phyloP scores from a whole-genome alignment of 345 rosid species.

The Hibiscus mutabilis region DNA sequence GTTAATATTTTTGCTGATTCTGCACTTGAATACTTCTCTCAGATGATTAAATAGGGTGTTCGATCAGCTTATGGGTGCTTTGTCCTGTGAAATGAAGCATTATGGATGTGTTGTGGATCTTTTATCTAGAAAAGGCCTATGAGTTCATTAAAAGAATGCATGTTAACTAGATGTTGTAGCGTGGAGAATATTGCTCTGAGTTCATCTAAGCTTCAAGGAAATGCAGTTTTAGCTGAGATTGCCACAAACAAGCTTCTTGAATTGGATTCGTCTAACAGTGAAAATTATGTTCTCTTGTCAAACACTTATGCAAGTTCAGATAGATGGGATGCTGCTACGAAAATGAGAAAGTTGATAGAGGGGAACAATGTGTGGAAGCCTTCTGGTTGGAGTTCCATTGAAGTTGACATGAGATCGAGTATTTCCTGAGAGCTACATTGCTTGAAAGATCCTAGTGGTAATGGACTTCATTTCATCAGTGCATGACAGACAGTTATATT shows the following conservation, averaged over 20 bases:
- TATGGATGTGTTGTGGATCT: slow-evolving; percentile 39
- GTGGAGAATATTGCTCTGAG: slow-evolving; percentile 65
- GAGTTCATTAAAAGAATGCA: slow-evolving; percentile 46
- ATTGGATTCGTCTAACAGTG: slow-evolving; percentile 51
- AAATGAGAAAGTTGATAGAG: slow-evolving; percentile 40
- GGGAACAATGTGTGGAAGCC: slow-evolving; percentile 20
- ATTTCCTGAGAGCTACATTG: neutral
- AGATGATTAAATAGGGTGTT: slow-evolving; percentile 35
- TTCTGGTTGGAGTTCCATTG: slow-evolving; percentile 5
- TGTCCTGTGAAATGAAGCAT: neutral
- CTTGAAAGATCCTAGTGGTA: neutral
- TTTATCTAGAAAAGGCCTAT: slow-evolving; percentile 47
- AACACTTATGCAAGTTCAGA: slow-evolving; percentile 45
- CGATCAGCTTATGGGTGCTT: slow-evolving; percentile 44
- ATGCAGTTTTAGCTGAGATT: slow-evolving; percentile 43
- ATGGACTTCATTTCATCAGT: neutral
- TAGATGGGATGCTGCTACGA: slow-evolving; percentile 52
- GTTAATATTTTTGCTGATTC: slow-evolving; percentile 49
- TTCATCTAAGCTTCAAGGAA: slow-evolving; percentile 54
- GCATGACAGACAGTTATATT: neutral
- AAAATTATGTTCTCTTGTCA: slow-evolving; percentile 58
- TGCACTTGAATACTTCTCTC: slow-evolving; percentile 35
- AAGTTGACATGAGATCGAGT: neutral
- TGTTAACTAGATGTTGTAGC: slow-evolving; percentile 37
- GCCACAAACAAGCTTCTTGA: slow-evolving; percentile 39